Percentiles rank a stretch among this genome's conserved stretches.
These are phyloP conservation scores for Graphilbum ipis-grandicollis DNA, from an alignment of 2,329 filamentous ascomycete species.

Conservation along the genomic window DNA sequence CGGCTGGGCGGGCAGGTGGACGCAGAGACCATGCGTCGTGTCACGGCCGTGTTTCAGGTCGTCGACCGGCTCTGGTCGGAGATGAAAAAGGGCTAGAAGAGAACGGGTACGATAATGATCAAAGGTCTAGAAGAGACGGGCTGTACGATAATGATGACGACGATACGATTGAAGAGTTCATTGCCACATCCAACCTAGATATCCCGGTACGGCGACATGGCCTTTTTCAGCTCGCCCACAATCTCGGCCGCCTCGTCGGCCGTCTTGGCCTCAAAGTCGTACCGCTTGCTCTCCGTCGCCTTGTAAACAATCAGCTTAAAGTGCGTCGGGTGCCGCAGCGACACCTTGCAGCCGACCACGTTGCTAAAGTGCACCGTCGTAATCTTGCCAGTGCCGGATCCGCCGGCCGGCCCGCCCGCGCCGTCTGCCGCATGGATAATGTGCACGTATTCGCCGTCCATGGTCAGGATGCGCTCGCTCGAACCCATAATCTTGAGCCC, in stretches of 20 bases:
- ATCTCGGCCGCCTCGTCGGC: constrained; percentile 61
- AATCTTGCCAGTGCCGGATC: constrained; percentile 41
- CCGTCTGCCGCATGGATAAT: constrained; percentile 49
- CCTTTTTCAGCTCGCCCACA: constrained; percentile 61
- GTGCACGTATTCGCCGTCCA: constrained; percentile 76
- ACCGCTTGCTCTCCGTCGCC: constrained; percentile 60
- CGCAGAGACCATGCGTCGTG: constrained; percentile 51
- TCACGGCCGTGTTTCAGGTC: constrained; percentile 84
- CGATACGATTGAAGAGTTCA: too few relatives aligned
- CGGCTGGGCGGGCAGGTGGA: constrained; percentile 56
- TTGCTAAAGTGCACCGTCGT: constrained; percentile 72
- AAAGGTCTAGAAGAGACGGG: too few relatives aligned
- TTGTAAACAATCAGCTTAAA: constrained; percentile 58
- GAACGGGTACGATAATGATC: too few relatives aligned
- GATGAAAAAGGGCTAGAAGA: constrained; percentile 25
- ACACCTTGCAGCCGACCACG: constrained; percentile 68
- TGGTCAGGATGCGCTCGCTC: constrained; percentile 59
- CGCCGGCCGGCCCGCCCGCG: constrained; percentile 47
- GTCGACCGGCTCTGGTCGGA: constrained; percentile 70
- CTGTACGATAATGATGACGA: too few relatives aligned
- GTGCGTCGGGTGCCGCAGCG: constrained; percentile 61
- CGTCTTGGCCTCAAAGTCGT: constrained; percentile 68
- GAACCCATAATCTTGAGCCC: constrained; percentile 64
- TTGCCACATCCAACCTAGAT: not conserved
- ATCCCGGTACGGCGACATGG: constrained; percentile 48